Percentiles rank a stretch among this genome's conserved stretches.
Evolutionary conservation across 345 rosid species (phyloP).

Genomic region (Cochlearia excelsa): DNA sequence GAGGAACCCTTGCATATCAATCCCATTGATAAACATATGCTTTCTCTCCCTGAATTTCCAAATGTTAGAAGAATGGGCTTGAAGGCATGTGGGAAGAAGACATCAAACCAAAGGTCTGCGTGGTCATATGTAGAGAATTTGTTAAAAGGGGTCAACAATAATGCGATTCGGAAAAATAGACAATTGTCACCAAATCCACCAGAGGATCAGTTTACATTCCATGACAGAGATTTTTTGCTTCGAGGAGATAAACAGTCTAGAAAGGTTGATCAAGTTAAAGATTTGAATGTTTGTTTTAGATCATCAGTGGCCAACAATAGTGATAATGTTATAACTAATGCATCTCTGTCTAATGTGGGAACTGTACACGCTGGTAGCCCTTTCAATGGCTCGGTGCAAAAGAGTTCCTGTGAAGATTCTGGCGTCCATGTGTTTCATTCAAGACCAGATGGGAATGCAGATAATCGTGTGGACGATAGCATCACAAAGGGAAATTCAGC

Average conservation of each 20-base stretch:
- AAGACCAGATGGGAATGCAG: conserved; percentile 26
- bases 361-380: conserved; percentile 31
- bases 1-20: conserved; percentile 60
- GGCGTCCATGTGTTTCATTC: conserved; percentile 31
- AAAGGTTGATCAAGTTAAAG: conserved; percentile 40
- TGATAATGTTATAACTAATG: conserved; percentile 30
- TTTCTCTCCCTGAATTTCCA: conserved; percentile 57
- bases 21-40: conserved; percentile 44
- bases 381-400: conserved; percentile 32
- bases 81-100: conserved; percentile 41
- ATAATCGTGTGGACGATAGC: conserved; percentile 20
- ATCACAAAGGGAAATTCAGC: conserved; percentile 28
- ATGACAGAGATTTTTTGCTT: conserved; percentile 35
- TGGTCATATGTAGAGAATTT: conserved; percentile 54
- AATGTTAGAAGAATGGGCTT: conserved; percentile 48
- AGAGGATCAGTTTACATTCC: conserved; percentile 54
- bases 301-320: conserved; percentile 36
- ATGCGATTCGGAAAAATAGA: conserved; percentile 38
- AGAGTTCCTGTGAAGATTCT: conserved; percentile 27
- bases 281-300: conserved; percentile 23
- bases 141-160: conserved; percentile 35
- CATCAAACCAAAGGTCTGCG: conserved; percentile 45
- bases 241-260: conserved; percentile 35
- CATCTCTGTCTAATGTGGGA: conserved; percentile 30
- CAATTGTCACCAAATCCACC: conserved; percentile 47